Evolutionary conservation across 805 yeast species (phyloP).

Genomic region (Metschnikowia continentalis): DNA sequence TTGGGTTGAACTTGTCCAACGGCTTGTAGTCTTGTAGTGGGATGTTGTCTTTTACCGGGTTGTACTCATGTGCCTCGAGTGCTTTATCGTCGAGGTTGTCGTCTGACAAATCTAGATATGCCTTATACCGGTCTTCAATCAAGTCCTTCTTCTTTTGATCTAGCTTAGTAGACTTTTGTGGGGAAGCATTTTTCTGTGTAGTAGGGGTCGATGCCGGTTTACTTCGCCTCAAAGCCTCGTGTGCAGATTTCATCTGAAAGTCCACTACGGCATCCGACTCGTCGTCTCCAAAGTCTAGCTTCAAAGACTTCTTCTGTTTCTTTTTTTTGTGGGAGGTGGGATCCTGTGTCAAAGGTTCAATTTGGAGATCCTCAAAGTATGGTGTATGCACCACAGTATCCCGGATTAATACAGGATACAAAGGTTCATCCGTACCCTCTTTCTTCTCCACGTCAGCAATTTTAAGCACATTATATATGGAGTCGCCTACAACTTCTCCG

Average conservation of each 20-base stretch:
- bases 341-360: background rate
- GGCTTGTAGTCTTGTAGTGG: too few species aligned
- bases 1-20: background rate
- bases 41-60: background rate
- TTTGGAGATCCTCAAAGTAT: slow-evolving; percentile 44
- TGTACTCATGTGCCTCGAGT: slow-evolving; percentile 2
- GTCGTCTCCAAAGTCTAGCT: slow-evolving; percentile 33
- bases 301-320: slow-evolving; percentile 29
- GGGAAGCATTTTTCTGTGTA: background rate
- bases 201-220: background rate
- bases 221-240: slow-evolving; percentile 22
- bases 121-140: background rate
- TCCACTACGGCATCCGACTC: slow-evolving; percentile 22
- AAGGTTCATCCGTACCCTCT: slow-evolving; percentile 36
- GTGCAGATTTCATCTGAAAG: slow-evolving; percentile 41
- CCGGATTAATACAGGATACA: slow-evolving; percentile 48
- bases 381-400: slow-evolving; percentile 40
- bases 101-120: slow-evolving; percentile 1
- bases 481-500: slow-evolving; percentile 57
- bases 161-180: background rate
- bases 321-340: slow-evolving; percentile 10
- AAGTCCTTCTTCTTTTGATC: background rate
- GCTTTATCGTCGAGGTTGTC: background rate
- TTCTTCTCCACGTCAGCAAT: slow-evolving; percentile 47
- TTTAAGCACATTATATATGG: slow-evolving; percentile 48